Evolutionary conservation across 805 yeast species (phyloP).

Genomic region (Candida yuanshanica): DNA sequence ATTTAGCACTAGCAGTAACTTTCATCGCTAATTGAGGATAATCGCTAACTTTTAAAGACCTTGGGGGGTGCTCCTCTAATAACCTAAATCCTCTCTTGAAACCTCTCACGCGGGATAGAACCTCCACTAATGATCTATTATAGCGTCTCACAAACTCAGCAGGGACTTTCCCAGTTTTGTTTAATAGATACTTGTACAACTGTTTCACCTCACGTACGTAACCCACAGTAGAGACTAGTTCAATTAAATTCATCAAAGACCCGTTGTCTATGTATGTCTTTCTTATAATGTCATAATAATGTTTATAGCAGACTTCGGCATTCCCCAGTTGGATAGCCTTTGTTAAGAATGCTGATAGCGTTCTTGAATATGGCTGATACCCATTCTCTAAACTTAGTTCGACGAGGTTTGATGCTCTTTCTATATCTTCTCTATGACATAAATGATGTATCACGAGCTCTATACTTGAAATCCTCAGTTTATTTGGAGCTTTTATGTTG

Average conservation of each 20-base stretch:
- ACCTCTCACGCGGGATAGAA: slow-evolving; percentile 7
- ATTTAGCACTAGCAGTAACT: slow-evolving; percentile 5
- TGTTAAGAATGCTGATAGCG: slow-evolving; percentile 7
- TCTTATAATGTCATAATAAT: slow-evolving; percentile 6
- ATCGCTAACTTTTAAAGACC: slow-evolving; percentile 8
- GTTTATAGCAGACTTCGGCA: slow-evolving; percentile 1
- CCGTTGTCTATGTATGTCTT: slow-evolving; percentile 13
- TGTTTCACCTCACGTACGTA: slow-evolving; percentile 8
- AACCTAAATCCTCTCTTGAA: slow-evolving; percentile 7
- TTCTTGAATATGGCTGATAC: slow-evolving; percentile 12
- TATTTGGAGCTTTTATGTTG: neutral
- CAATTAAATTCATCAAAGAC: slow-evolving; percentile 11
- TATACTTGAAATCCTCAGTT: slow-evolving; percentile 3
- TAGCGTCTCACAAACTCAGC: slow-evolving; percentile 4
- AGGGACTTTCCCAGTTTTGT: slow-evolving; percentile 3
- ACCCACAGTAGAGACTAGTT: slow-evolving; percentile 3
- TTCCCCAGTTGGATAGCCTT: slow-evolving; percentile 9
- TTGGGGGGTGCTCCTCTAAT: slow-evolving; percentile 1
- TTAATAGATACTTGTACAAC: slow-evolving; percentile 4
- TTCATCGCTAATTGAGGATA: slow-evolving; percentile 12
- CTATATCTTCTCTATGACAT: slow-evolving; percentile 4
- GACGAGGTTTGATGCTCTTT: slow-evolving; percentile 6
- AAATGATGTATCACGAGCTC: slow-evolving; percentile 14
- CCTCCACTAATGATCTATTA: slow-evolving; percentile 8
- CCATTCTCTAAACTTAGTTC: slow-evolving; percentile 1